A percentile compares a stretch with the other conserved stretches of the same genome.
These are phyloP conservation scores for Tricholoma sp. DNA, from an alignment of 768 basidiomycete species.

Conservation along the genomic window DNA sequence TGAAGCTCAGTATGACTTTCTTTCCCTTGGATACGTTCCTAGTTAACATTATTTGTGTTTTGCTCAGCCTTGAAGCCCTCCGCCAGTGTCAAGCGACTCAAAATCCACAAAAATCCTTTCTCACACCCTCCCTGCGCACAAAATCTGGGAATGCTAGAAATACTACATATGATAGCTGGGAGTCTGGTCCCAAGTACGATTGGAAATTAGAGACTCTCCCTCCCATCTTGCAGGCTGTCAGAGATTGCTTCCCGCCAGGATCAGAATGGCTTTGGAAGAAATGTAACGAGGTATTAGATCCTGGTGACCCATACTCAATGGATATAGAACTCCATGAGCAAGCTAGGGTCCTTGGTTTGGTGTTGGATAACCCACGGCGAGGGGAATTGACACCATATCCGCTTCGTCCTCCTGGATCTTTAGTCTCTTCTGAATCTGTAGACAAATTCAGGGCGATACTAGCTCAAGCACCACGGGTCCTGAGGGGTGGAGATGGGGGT, in stretches of 20 bases:
- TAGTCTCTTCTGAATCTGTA: not conserved
- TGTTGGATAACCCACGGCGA: not conserved
- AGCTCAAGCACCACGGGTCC: not conserved
- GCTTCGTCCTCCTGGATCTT: not conserved
- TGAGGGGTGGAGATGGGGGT: not conserved
- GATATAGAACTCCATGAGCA: not conserved
- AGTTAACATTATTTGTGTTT: not conserved
- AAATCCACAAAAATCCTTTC: not conserved
- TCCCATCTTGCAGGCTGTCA: not conserved
- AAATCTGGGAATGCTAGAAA: not conserved
- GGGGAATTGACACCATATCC: not conserved
- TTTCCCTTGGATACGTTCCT: not conserved
- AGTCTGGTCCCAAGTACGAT: not conserved
- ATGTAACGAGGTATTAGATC: not conserved
- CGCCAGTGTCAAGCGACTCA: not conserved
- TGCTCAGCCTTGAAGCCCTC: not conserved
- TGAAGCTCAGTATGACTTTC: constrained; percentile 13
- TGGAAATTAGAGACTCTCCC: not conserved
- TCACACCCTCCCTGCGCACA: not conserved
- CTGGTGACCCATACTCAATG: not conserved
- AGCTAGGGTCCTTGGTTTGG: not conserved
- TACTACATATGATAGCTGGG: not conserved
- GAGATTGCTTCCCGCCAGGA: too few relatives aligned
- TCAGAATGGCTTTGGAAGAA: too few relatives aligned
- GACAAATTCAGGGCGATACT: not conserved